phyloP scores from a whole-genome alignment of 139 green algal species.

The Chlamydomonas eustigma region DNA sequence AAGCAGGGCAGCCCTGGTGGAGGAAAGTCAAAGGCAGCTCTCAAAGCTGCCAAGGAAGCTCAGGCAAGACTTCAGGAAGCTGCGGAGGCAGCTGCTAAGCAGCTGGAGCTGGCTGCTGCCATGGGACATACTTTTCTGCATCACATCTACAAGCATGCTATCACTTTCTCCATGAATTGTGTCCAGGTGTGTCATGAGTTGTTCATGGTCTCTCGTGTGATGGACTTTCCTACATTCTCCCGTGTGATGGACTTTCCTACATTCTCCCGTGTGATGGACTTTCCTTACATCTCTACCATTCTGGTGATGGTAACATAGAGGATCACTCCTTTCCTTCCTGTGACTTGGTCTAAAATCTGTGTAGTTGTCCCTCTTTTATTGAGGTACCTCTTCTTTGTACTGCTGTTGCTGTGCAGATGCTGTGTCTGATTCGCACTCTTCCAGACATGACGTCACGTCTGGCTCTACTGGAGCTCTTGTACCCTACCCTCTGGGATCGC shows the following conservation, averaged over 20 bases:
- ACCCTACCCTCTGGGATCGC: constrained; percentile 1
- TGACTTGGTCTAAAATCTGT: no score
- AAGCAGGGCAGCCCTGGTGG: no score
- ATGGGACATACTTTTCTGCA: neutral
- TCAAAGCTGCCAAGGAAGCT: neutral
- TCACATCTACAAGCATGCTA: neutral
- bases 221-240: no score
- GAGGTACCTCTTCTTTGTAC: no score
- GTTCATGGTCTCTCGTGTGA: no score
- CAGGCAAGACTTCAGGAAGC: no score
- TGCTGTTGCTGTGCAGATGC: neutral
- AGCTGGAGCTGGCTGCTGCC: neutral
- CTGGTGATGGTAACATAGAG: no score
- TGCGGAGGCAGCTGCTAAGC: neutral
- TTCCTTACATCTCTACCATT: no score
- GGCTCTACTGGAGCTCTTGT: neutral
- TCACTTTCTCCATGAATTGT: neutral
- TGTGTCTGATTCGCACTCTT: neutral
- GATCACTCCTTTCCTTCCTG: no score
- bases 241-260: no score
- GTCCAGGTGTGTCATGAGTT: neutral
- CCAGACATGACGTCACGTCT: neutral
- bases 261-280: no score
- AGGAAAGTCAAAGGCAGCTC: constrained; percentile 2
- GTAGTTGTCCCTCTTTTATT: no score